These are phyloP conservation scores for Podochytrium sp. DNA, from an alignment of 192 early-diverging fungal genomes.

Conservation along the genomic window DNA sequence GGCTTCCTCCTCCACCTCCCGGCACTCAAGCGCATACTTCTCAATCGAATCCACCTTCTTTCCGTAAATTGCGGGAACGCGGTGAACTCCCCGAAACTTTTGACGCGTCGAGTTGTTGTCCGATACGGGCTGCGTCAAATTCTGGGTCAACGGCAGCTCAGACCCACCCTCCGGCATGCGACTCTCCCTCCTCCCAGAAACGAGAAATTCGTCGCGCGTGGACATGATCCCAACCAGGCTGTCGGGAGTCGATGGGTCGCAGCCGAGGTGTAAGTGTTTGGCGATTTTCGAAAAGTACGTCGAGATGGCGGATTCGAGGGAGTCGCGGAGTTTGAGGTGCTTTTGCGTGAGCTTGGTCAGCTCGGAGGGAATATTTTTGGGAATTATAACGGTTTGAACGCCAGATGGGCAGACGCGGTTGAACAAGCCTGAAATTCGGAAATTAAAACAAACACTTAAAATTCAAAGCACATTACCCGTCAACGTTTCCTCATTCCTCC, in stretches of 20 bases:
- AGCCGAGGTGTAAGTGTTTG: neutral
- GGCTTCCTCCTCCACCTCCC: neutral
- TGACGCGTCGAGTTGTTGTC: neutral
- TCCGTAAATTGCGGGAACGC: neutral
- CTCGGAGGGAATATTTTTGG: neutral
- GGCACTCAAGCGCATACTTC: neutral
- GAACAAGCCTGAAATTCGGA: conserved; percentile 19
- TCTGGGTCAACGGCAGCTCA: neutral
- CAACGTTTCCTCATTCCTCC: conserved; percentile 52
- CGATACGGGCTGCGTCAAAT: neutral
- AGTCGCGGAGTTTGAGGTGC: neutral
- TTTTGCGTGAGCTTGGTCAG: neutral
- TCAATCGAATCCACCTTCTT: conserved; percentile 11
- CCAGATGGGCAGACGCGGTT: conserved; percentile 38
- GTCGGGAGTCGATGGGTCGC: neutral
- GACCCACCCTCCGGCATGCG: too few relatives aligned
- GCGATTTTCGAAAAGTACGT: conserved; percentile 11
- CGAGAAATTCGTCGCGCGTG: neutral
- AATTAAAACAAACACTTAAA: neutral
- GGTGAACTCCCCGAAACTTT: neutral
- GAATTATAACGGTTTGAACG: conserved; percentile 31
- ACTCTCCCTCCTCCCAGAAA: neutral
- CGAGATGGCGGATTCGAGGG: neutral
- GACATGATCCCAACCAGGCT: too few relatives aligned
- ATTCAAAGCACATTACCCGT: conserved; percentile 60